Percentiles rank a stretch among this genome's conserved stretches.
Evolutionary conservation across 2,329 filamentous ascomycete genomes (phyloP).

Genomic region (Plenodomus lindquistii): DNA sequence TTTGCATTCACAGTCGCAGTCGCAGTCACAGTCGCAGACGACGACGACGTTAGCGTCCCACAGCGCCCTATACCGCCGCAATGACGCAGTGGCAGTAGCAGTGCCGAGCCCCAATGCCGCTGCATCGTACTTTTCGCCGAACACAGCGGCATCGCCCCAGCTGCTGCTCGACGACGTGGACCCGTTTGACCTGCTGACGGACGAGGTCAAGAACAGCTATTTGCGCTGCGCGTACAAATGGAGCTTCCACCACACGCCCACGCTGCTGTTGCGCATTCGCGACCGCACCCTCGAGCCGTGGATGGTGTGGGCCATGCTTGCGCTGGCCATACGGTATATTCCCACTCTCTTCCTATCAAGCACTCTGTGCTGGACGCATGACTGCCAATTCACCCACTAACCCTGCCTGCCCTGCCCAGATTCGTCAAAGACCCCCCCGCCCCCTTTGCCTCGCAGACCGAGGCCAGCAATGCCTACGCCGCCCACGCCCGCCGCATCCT

Average conservation of each 20-base stretch:
- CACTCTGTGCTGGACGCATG: slow-evolving; percentile 8
- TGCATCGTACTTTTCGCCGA: slow-evolving; percentile 21
- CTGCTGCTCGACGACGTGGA: slow-evolving; percentile 37
- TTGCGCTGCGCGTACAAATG: slow-evolving; percentile 48
- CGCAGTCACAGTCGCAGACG: too few species aligned
- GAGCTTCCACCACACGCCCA: slow-evolving; percentile 49
- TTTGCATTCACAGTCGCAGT: not conserved
- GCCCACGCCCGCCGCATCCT: slow-evolving; percentile 47
- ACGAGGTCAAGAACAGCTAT: slow-evolving; percentile 49
- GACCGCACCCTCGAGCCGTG: slow-evolving; percentile 44
- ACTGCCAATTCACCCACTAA: not conserved
- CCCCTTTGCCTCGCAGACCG: slow-evolving; percentile 43
- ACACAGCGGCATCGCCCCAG: slow-evolving; percentile 23
- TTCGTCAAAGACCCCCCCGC: slow-evolving; percentile 44
- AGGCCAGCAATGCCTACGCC: slow-evolving; percentile 48
- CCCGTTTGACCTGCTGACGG: slow-evolving; percentile 45
- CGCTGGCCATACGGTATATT: slow-evolving; percentile 47
- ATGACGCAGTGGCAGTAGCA: slow-evolving; percentile 26
- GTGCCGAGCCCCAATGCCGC: slow-evolving; percentile 33
- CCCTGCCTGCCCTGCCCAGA: slow-evolving; percentile 18
- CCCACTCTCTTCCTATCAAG: too few species aligned
- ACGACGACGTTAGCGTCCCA: slow-evolving; percentile 13
- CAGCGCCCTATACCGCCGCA: slow-evolving; percentile 17
- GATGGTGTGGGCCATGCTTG: slow-evolving; percentile 49
- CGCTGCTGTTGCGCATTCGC: slow-evolving; percentile 43